phyloP scores from a whole-genome alignment of 2,329 filamentous ascomycete genomes.

The Tolypocladium nubicola region DNA sequence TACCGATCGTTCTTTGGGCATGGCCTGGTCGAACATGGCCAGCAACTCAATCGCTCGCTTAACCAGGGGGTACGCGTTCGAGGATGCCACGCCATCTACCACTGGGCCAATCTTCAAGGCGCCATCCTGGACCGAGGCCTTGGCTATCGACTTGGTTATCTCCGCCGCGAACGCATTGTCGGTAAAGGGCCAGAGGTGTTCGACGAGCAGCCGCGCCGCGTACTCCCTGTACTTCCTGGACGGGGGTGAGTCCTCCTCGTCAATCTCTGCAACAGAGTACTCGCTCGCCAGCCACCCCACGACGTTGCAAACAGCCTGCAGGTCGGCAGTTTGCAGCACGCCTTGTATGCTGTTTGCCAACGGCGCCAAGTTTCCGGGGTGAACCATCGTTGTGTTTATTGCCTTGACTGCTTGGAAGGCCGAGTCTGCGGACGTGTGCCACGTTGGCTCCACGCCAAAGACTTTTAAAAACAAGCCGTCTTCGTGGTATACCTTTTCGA shows the following conservation, averaged over 20 bases:
- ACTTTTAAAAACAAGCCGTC: conserved; percentile 41
- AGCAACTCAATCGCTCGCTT: conserved; percentile 48
- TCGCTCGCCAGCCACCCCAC: conserved; percentile 49
- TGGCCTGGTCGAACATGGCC: conserved; percentile 51
- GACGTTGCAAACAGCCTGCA: conserved; percentile 42
- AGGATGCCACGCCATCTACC: conserved; percentile 37
- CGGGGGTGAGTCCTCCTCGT: conserved; percentile 47
- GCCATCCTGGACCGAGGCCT: conserved; percentile 33
- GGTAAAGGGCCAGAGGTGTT: conserved; percentile 47
- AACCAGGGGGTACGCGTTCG: conserved; percentile 47
- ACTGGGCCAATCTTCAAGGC: conserved; percentile 40
- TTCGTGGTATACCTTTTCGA: conserved; percentile 47
- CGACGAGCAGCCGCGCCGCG: conserved; percentile 42
- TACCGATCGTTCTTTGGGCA: conserved; percentile 54
- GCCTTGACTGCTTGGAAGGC: conserved; percentile 39
- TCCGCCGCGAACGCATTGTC: conserved; percentile 45
- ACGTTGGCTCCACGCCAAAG: conserved; percentile 45
- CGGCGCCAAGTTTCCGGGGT: conserved; percentile 42
- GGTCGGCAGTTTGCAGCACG: conserved; percentile 33
- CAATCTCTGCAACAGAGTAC: conserved; percentile 43
- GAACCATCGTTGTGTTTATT: conserved; percentile 39
- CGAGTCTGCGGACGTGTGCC: conserved; percentile 37
- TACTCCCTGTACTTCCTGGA: conserved; percentile 44
- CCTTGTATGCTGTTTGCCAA: conserved; percentile 39
- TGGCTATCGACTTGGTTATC: conserved; percentile 42